Evolutionary conservation across 1,284 basidiomycete species (phyloP), one percentile per base, ranked within the genome.

Genomic region (Sphaerobolus stellatus): DNA sequence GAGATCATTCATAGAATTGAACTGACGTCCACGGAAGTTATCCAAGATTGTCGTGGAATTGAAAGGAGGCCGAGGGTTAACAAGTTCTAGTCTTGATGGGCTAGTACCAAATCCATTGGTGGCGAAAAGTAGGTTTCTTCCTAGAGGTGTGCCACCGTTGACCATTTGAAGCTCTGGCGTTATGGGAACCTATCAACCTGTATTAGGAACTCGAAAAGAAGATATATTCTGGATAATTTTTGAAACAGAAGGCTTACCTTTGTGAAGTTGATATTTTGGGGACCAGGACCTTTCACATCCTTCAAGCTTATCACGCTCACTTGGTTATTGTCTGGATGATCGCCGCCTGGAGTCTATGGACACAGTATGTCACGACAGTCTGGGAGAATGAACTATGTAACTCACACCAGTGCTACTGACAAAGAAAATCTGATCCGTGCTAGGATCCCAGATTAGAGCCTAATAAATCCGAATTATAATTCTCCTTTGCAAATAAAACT

Each of bases 1-100:
- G 55, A 86, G 72, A 64, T 93, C 90, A 66, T 92, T 91, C 50
- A 91, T 69, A 1, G 88, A 88, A 70, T 88, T 90, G 72, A 92
- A 93, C 63, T 91, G 88, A 8, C 87, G 75, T 3, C 90, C 90
- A 61, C 80, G 86, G 66, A 70, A 77, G 68, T 86, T 90, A 71
- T 89, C 83, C 53, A 88, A 64, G 16, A 88, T 62, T 40, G 86
- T 78, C 20, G 83, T 85, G 6, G 77, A 69, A 53, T 86, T 84
- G 67, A 80, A 75, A 0, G 89, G 89, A 13, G 79, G 62, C 1
- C 61, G 59, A 0, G 88, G 86, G 64, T 91, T 80, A 50, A 90
- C 82, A 33, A 85, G 74, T 0, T 78, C 83, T 24, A 92, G 66
- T 2, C 80, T 82, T 7, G 86, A 80, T 2, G 89, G 83, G 11